Percentiles rank a stretch among this genome's conserved stretches.
These are phyloP conservation scores for Globisporangium canariense DNA, from an alignment of 352 stramenopile genomes.

Conservation along the genomic window DNA sequence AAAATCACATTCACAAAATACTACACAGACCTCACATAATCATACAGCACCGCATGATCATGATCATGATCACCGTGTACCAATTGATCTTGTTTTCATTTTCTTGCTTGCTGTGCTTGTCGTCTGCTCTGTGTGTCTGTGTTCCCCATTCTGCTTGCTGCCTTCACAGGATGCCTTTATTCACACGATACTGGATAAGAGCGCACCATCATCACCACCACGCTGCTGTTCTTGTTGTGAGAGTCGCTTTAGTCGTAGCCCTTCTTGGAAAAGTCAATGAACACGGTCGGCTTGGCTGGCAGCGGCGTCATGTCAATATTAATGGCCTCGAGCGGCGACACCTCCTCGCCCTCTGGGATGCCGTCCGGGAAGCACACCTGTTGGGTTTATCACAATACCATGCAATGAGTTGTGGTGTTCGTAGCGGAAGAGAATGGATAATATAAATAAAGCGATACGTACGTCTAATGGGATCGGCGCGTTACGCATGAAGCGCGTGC, in stretches of 20 bases:
- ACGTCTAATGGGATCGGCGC: conserved; percentile 94
- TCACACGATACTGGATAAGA: no score
- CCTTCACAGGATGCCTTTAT: background rate
- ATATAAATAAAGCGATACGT: conserved; percentile 8
- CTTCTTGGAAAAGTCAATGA: conserved; percentile 88
- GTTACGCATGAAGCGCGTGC: conserved; percentile 99
- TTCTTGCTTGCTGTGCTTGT: conserved; percentile 10
- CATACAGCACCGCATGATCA: background rate
- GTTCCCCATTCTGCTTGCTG: background rate
- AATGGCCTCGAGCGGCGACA: conserved; percentile 80
- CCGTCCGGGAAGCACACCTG: conserved; percentile 88
- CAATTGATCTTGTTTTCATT: conserved; percentile 12
- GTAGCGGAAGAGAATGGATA: background rate
- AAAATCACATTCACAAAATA: background rate
- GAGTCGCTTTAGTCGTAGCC: conserved; percentile 61
- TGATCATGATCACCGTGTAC: background rate
- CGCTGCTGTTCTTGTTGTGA: background rate
- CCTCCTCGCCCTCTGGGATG: conserved; percentile 80
- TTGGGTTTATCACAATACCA: background rate
- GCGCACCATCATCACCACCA: background rate
- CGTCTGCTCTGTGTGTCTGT: conserved; percentile 1
- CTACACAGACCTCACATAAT: background rate
- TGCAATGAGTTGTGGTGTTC: no score
- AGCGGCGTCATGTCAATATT: conserved; percentile 88
- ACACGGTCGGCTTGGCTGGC: conserved; percentile 67